Base-by-base conservation (phyloP, 2,329 filamentous ascomycete genomes). In the Alternaria brassicicola region DNA sequence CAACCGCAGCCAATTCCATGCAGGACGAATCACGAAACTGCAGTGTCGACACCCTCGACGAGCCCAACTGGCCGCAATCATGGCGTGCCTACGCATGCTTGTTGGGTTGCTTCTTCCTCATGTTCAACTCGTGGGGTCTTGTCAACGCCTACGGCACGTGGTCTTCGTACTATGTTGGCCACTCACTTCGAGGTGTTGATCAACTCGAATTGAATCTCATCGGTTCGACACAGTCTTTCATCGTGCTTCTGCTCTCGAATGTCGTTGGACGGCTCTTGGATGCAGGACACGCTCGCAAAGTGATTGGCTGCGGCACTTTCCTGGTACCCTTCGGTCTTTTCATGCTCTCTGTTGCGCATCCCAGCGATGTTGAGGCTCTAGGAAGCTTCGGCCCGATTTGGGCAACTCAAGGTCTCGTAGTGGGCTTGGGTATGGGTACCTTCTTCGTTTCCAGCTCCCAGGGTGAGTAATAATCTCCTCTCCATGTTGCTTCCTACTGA, bases 361-460 rank as follows among this genome's bases (percentile, higher is more conserved):
- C 79, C 4, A 67, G 68, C n/a, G 75, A 71, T 10, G 59, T 65
- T 17, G 66, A 72, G 46, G 70, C 70, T 4, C 49, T 76, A 21
- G 80, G 75, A 41, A 79, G 74, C 52, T 82, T 80, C 63, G 72
- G 63, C 28, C 64, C 77, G 6, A 81, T 82, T 23, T 81, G 80
- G 80, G 67, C 79, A 10, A 80, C 79, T 4, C 81, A 83, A 65
- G 82, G 81, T 4, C 65, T 84, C 36, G 67, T 83, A 35, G 76
- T 76, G 25, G 80, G 81, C 5, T 57, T 83, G 9, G 82, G 82
- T 9, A 83, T 83, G 81, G 77, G 80, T n/a, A 83, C 81, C 62
- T 83, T 82, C 69, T 84, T 84, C 62, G 82, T 83, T 4, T 78
- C 78, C 23, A 82, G 81, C 60, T 83, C 81, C 23, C 81, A 83